Evolutionary conservation across 352 stramenopile genomes (phyloP), one percentile per base, ranked within the genome.

Genomic region (Phytophthora niederhauseri): DNA sequence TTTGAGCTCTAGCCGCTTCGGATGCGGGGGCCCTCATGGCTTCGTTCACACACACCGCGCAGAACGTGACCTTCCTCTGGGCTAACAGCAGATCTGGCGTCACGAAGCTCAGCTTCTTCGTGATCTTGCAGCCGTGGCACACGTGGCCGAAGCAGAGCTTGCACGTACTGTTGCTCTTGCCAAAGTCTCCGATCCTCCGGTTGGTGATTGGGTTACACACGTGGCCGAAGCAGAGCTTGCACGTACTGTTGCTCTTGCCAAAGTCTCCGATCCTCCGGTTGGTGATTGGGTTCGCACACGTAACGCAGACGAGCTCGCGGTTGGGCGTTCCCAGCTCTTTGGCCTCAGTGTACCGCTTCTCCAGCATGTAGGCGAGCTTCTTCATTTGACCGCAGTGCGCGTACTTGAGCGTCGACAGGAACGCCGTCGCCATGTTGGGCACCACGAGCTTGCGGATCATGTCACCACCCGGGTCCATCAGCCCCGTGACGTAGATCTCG

Each of bases 311-410:
- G 2, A 68, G 54, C 12, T 77, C 67, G 9, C 70, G 59, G 31
- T 78, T 76, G 19, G 73, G 73, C 8, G 52, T 57, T 26, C 63
- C 66, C 6, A 74, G 60, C 45, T 78, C 68, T 19, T 78, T 75
- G 36, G 70, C 59, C 46, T 75, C 61, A 0, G 43, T 54, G 65
- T 72, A 76, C 30, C 67, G 66, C 20, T 78, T 75, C 50, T 76
- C 70, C 22, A 81, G 54, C 67, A 80, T 73, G 68, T 66, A 82
- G 2, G 70, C 57, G 7, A 84, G 68, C 41, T 84, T 84, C 48
- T 82, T 80, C 74, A 84, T 80, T 48, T 82, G 71, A 6, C 74
- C 68, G 57, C 74, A 84, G 36, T 84, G 68, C 5, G 68, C 70
- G 45, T 75, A 78, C 56, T 75, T 81, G 0, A 77, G 31, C 4